Base-by-base conservation (phyloP, 2,329 filamentous ascomycete species). In the Venturia effusa region DNA sequence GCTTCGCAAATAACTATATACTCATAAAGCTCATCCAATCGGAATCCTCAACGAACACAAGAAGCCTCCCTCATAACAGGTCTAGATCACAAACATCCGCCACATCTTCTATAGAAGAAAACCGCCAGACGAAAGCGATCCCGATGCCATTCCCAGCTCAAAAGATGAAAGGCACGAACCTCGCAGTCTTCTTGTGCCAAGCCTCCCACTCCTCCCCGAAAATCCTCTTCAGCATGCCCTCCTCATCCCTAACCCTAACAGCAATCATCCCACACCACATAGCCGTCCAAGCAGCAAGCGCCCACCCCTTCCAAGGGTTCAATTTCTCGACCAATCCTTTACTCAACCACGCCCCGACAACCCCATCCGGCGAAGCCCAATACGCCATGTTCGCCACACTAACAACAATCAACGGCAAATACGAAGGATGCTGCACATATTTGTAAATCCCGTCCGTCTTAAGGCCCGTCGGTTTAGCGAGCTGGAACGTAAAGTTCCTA, bases 371-470 rank as follows among this genome's bases (percentile, higher is more conserved):
- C 11, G 24, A 17, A n/a, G 1, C 8, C 34, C 48, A 61, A n/a
- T 39, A 55, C n/a, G 51, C 51, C n/a, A 41, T n/a, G 22, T 37
- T 41, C 61, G 74, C 73, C 51, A 66, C 69, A 1, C 73, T 17
- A 1, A 75, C 61, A 0, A 83, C 66, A 3, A 78, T 37, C 0
- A 74, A 11, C 1, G 78, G 55, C 0, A 78, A 81, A 65, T 84
- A 84, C 63, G 80, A 81, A 1, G 81, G 81, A 67, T 84, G 81
- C 67, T 83, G 80, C 2, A 83, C 70, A 66, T 78, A 80, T 22
- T 67, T 66, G 66, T 83, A 83, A 1, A 83, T 70, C 0, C 81
- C 81, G 0, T 68, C 71, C 0, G 79, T 83, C 15, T 76, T 73
- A 8, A 84, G 70, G 1, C 70, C 67, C 64, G 79, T 74, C 0